Evolutionary conservation across 2,329 filamentous ascomycete genomes (phyloP), one percentile per base, ranked within the genome.

Genomic region (Neoascochyta sp.): DNA sequence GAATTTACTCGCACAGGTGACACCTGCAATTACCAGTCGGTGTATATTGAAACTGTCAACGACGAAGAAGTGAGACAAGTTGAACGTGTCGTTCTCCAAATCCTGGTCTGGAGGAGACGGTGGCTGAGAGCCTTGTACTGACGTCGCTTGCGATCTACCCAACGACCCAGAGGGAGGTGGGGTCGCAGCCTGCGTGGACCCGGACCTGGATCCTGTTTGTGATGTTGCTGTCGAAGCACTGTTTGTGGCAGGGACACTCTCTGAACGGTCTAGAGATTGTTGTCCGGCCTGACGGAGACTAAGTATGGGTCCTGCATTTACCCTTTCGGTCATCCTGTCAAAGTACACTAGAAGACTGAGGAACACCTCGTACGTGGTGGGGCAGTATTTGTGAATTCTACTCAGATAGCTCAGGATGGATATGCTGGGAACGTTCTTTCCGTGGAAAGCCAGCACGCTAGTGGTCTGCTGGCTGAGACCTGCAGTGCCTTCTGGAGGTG

Each of bases 21-120:
- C 92, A 19, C 90, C 92, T 2, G 92, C 87, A 59, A 98, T 98
- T 32, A 96, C 89, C 32, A 98, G 71, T 32, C 92, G 81, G 60
- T 98, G 92, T 43, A 98, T 96, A 66, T 98, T 98, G 70, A 92
- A 98, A 67, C 92, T 96, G 66, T 98, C 92, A 8, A 96, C 92
- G 22, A 96, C 90, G 58, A 98, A 96, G 54, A 81, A 84, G 52
- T 84, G 80, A 3, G 77, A 78, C 23, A 81, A 66, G 32, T 70
- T 71, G 34, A 75, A 70, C 1, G 62, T 52, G 39, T 74, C 69
- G 10, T 65, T 58, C 10, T 64, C 64, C 24, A 70, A 35, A 14
- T 67, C 57, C 17, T 60, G 47, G 14, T 62, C 52, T 6, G 60
- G 56, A 4, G 63, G 54, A 14, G 63, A 63, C 8, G 61, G 59